These are phyloP conservation scores for Scheffersomyces ergatensis DNA, from an alignment of 805 yeast species.

Conservation along the genomic window DNA sequence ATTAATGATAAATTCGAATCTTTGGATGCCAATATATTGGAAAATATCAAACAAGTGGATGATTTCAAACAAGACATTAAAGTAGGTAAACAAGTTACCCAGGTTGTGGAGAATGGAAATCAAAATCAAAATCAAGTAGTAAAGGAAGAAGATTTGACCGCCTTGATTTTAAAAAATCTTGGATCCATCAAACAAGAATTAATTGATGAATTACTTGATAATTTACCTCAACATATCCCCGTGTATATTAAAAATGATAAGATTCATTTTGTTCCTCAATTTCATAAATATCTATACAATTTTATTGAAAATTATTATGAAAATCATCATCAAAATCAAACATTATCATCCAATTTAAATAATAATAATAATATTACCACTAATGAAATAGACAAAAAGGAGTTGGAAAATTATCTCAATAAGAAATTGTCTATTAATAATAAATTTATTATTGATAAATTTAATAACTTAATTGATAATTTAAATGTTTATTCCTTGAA, in stretches of 20 bases:
- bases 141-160: conserved; percentile 8
- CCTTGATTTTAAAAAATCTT: conserved; percentile 10
- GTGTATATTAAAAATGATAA: conserved; percentile 25
- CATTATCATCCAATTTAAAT: not conserved
- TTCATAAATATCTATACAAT: conserved; percentile 30
- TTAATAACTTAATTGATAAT: conserved; percentile 24
- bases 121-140: conserved; percentile 1
- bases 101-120: too few relatives aligned
- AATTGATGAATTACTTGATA: conserved; percentile 14
- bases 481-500: conserved; percentile 12
- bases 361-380: conserved; percentile 1
- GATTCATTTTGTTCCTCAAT: conserved; percentile 38
- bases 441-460: conserved; percentile 16
- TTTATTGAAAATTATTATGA: conserved; percentile 27
- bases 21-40: conserved; percentile 3
- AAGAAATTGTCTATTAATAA: conserved; percentile 21
- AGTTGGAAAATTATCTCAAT: conserved; percentile 20
- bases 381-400: conserved; percentile 14
- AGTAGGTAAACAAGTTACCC: too few relatives aligned
- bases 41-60: conserved; percentile 4
- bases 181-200: conserved; percentile 13
- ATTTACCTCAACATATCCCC: conserved; percentile 31
- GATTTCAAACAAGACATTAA: conserved; percentile 11
- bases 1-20: conserved; percentile 11
- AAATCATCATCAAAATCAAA: conserved; percentile 6